These are phyloP conservation scores for Trichoderma polysporum DNA, from an alignment of 2,329 filamentous ascomycete species.

Conservation along the genomic window DNA sequence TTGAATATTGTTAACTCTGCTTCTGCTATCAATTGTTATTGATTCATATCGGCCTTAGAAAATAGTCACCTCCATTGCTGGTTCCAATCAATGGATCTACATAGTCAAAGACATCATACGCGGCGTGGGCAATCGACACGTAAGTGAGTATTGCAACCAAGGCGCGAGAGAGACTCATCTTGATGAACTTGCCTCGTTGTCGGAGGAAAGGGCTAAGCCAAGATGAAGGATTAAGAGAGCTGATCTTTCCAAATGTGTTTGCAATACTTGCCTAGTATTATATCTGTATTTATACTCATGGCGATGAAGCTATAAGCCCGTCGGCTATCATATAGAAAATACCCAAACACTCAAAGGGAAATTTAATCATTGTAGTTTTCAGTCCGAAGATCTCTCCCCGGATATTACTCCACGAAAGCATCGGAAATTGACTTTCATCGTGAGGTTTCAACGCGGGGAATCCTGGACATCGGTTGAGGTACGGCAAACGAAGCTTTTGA, in stretches of 20 bases:
- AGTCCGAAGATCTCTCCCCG: constrained; percentile 6
- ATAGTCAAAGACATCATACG: constrained; percentile 27
- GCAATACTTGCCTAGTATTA: background rate
- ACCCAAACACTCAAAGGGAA: background rate
- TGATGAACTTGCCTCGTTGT: background rate
- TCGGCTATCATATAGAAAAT: background rate
- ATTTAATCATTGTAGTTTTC: background rate
- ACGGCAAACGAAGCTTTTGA: background rate
- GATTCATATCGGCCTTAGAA: background rate
- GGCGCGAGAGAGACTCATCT: constrained; percentile 3
- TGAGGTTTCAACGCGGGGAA: constrained; percentile 5
- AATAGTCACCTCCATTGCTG: constrained; percentile 27
- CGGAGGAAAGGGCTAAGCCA: background rate
- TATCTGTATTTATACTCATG: background rate
- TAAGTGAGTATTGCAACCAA: background rate
- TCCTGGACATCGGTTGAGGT: background rate
- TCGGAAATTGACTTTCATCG: background rate
- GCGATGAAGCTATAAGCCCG: background rate
- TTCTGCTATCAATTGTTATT: background rate
- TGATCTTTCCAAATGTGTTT: too few species aligned
- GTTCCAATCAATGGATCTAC: constrained; percentile 32
- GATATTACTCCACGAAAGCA: background rate
- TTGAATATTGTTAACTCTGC: background rate
- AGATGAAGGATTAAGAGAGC: background rate
- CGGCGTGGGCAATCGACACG: background rate